These are phyloP conservation scores for Cercospora beticola DNA, from an alignment of 2,329 filamentous ascomycete species.

Conservation along the genomic window DNA sequence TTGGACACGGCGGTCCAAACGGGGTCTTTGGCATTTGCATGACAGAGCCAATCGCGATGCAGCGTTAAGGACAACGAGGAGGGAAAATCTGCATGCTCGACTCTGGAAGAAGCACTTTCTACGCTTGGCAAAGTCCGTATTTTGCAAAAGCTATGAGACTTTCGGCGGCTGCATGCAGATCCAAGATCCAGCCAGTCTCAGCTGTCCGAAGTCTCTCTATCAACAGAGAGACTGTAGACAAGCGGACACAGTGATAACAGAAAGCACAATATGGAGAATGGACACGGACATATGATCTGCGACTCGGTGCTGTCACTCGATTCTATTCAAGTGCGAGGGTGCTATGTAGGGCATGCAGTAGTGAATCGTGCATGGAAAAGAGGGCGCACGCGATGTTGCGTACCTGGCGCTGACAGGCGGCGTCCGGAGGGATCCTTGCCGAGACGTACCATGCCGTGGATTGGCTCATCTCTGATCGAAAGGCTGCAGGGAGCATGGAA, in stretches of 20 bases:
- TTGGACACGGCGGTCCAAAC: background rate
- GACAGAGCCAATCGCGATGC: background rate
- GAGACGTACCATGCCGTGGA: background rate
- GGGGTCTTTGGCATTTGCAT: background rate
- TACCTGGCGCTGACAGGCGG: slow-evolving; percentile 4
- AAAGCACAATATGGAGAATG: background rate
- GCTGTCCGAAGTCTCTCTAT: background rate
- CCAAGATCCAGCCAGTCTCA: background rate
- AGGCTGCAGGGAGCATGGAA: background rate
- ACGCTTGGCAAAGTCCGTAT: background rate
- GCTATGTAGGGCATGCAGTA: background rate
- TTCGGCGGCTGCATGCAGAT: background rate
- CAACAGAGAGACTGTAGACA: background rate
- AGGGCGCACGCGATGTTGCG: background rate
- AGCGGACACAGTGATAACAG: background rate
- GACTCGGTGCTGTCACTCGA: background rate
- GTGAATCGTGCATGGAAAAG: background rate
- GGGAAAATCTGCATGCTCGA: background rate
- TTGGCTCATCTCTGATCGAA: background rate
- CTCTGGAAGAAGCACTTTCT: background rate
- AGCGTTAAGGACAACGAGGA: background rate
- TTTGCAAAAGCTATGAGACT: background rate
- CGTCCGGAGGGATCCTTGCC: background rate
- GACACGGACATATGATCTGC: background rate
- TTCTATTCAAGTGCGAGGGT: background rate